Percentiles rank a stretch among this genome's conserved stretches.
Conservation (phyloP, 768 basidiomycete genomes). For the Clitopilus passeckerianus region DNA sequence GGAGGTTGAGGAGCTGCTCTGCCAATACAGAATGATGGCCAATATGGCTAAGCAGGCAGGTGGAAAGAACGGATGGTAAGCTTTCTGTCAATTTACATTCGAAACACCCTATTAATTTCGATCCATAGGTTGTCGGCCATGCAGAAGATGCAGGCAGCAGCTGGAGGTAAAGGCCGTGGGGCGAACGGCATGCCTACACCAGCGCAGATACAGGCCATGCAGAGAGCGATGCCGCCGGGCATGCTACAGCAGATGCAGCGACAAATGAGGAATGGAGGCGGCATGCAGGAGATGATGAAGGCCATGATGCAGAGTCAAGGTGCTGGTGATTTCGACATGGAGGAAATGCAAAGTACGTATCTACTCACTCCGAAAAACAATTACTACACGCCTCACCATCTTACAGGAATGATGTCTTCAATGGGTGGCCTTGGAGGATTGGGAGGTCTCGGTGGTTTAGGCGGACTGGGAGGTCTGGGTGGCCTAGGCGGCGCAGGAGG, state of each 20-base stretch:
- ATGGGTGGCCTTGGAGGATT: conserved; percentile 71
- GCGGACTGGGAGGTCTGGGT: conserved; percentile 54
- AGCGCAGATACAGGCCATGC: conserved; percentile 92
- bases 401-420: conserved; percentile 78
- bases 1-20: conserved; percentile 96
- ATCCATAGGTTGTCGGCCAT: conserved; percentile 70
- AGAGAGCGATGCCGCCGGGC: conserved; percentile 93
- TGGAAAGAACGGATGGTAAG: conserved; percentile 91
- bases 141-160: conserved; percentile 90
- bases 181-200: conserved; percentile 87
- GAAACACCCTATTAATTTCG: conserved; percentile 4
- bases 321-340: conserved; percentile 87
- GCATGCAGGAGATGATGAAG: conserved; percentile 98
- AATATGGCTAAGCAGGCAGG: conserved; percentile 99
- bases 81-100: conserved; percentile 6
- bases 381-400: background rate
- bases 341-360: conserved; percentile 86
- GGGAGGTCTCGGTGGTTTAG: conserved; percentile 57
- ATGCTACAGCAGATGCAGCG: conserved; percentile 93
- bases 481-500: conserved; percentile 26
- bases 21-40: conserved; percentile 98
- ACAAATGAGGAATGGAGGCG: conserved; percentile 74
- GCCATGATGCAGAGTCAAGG: conserved; percentile 96
- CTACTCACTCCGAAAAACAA: background rate
- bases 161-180: conserved; percentile 82